Base-by-base conservation (phyloP, 306 rosid genomes). In the Prinsepia uniflora region DNA sequence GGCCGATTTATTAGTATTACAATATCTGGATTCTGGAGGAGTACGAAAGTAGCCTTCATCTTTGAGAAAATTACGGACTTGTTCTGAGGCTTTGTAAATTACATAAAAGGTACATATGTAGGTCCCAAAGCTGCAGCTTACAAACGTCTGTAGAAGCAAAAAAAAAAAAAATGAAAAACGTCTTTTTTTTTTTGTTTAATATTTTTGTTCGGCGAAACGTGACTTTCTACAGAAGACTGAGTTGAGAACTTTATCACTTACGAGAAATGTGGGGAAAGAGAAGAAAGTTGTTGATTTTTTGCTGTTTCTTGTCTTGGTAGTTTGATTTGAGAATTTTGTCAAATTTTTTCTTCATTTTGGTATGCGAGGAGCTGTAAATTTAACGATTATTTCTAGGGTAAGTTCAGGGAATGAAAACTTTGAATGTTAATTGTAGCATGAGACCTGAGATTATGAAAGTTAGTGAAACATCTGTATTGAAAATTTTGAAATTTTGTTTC, bases 391-490 rank as follows among this genome's bases (percentile, higher is more conserved):
- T 48, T 67, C 52, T 6, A 45, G 72, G 6, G 11, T 13, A 63
- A 53, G 17, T 50, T 34, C 43, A 40, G 50, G 14, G 47, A 47
- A 75, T 17, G 18, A 67, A 48, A 49, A 20, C 6, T 75, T 68
- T 59, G 6, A 30, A 30, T 19, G n/a, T 6, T 61, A 5, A 19
- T 46, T 54, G 18, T 39, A 50, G 18, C 15, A 20, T 57, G 15
- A 18, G 30, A 58, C 22, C 6, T 43, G 10, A 15, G 65, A 70
- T 9, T 58, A 6, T 6, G 15, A 34, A 64, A 7, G 18, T 17
- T 34, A 6, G 58, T 36, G 49, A 4, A 42, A 53, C 17, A 24
- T 45, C 14, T 56, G 66, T 6, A 55, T 30, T 7, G 14, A 40
- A 24, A 8, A 30, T 70, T n/a, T n/a, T 7, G 19, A 19, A 67